Evolutionary conservation across 106 monocot species (phyloP), one percentile per base, ranked within the genome.

Genomic region (Dioscorea alata): DNA sequence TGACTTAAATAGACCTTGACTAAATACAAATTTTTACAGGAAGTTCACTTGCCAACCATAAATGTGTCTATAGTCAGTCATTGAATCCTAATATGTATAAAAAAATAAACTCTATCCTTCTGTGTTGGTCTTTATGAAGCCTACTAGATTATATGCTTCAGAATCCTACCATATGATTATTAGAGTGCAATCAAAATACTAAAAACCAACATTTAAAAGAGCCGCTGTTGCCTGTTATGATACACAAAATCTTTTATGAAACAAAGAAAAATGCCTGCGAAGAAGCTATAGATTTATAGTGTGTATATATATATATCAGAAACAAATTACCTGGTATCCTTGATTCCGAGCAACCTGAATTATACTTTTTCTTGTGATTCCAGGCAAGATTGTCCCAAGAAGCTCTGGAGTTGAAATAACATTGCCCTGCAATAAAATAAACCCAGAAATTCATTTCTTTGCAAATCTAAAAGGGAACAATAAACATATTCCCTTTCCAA

Each of bases 321-420:
- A 59, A 21, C 33, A 4, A 50, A 61, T n/a, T 71, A 71, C 71
- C 71, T 71, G 71, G 50, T 61, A 71, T 25, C 73, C 73, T 73
- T 22, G 33, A 6, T 64, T 65, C 19, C 35, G 73, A 56, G 73
- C 63, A 73, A 73, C 57, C 4, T 73, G 64, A 54, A 73, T 73
- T 31, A 73, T 57, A 73, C 73, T 73, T 65, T 73, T 73, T 54
- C 73, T 64, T 56, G 73, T 73, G 33, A 73, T 65, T 49, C 73
- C 73, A 35, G 73, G 73, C 25, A 73, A 57, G 51, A 73, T 73
- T 56, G 73, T 73, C 33, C 73, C 73, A 2, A 15, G 35, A 21
- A 73, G 54, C 33, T 28, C 23, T 22, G 74, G 74, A 65, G 74
- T 74, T 48, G 74, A 74, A 42, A 74, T 74, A 28, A 66, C 25